These are phyloP conservation scores for Cercospora sp. DNA, from an alignment of 2,329 filamentous ascomycete genomes.

Conservation along the genomic window DNA sequence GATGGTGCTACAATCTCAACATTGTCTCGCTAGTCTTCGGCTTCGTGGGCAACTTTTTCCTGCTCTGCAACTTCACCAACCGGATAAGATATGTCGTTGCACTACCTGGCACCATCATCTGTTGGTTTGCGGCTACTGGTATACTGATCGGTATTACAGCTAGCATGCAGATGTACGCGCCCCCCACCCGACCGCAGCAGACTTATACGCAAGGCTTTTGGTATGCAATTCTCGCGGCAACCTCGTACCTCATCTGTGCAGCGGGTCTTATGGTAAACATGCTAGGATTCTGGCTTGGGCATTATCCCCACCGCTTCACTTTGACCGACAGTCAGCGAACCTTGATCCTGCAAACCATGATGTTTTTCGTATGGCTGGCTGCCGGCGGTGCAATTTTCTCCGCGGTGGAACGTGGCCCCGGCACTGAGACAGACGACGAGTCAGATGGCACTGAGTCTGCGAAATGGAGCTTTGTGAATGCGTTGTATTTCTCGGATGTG, in stretches of 20 bases:
- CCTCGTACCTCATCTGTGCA: slow-evolving; percentile 76
- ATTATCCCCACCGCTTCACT: slow-evolving; percentile 76
- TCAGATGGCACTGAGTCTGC: not conserved
- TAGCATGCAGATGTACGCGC: slow-evolving; percentile 63
- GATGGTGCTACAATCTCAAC: slow-evolving; percentile 74
- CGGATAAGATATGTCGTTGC: slow-evolving; percentile 78
- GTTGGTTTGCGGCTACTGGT: slow-evolving; percentile 68
- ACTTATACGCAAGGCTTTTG: slow-evolving; percentile 80
- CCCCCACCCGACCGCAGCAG: slow-evolving; percentile 50
- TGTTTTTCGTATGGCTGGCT: slow-evolving; percentile 78
- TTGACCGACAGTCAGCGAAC: slow-evolving; percentile 80
- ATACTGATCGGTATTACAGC: slow-evolving; percentile 67
- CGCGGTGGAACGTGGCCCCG: slow-evolving; percentile 57
- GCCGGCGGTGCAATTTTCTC: slow-evolving; percentile 76
- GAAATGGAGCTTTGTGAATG: slow-evolving; percentile 72
- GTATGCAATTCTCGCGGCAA: slow-evolving; percentile 78
- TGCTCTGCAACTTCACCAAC: slow-evolving; percentile 84
- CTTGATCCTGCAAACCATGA: slow-evolving; percentile 85
- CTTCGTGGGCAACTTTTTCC: slow-evolving; percentile 73
- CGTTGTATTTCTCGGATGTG: slow-evolving; percentile 67
- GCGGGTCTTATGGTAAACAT: slow-evolving; percentile 78
- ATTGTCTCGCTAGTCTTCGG: slow-evolving; percentile 74
- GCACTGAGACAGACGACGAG: slow-evolving; percentile 21
- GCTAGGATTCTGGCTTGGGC: slow-evolving; percentile 70
- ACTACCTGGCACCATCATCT: slow-evolving; percentile 76